A percentile compares a stretch with the other conserved stretches of the same genome.
Conservation (phyloP, 768 basidiomycete species). For the Inosperma sp. region DNA sequence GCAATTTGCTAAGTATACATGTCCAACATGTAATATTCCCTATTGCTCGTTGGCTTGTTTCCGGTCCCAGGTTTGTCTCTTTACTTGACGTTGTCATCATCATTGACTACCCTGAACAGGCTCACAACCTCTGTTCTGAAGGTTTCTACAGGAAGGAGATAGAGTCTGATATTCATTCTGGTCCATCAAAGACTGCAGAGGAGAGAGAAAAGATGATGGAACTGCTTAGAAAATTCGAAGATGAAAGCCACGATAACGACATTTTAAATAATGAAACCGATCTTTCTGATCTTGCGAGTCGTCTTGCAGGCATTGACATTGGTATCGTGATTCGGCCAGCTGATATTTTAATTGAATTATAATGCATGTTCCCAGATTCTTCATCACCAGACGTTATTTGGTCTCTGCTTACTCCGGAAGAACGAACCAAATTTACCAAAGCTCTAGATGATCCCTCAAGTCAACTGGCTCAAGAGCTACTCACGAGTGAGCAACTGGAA, state of each 20-base stretch:
- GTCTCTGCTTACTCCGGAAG: constrained; percentile 53
- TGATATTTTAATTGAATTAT: neutral
- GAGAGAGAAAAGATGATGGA: constrained; percentile 67
- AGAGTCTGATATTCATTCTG: constrained; percentile 54
- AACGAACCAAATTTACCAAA: constrained; percentile 56
- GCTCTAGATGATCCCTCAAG: constrained; percentile 59
- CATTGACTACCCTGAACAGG: constrained; percentile 26
- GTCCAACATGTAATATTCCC: constrained; percentile 72
- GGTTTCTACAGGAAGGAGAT: constrained; percentile 75
- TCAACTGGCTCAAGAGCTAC: constrained; percentile 53
- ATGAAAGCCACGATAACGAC: constrained; percentile 38
- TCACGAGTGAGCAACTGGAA: constrained; percentile 53
- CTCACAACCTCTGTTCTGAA: constrained; percentile 75
- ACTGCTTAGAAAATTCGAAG: constrained; percentile 68
- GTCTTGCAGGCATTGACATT: constrained; percentile 57
- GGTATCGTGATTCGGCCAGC: constrained; percentile 42
- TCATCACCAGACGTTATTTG: constrained; percentile 56
- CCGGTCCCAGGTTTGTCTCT: constrained; percentile 54
- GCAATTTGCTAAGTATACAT: constrained; percentile 76
- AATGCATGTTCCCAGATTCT: constrained; percentile 38
- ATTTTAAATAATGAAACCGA: constrained; percentile 37
- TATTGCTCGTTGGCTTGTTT: constrained; percentile 83
- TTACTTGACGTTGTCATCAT: neutral
- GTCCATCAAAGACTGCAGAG: constrained; percentile 48
- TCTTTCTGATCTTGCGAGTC: constrained; percentile 40